Conservation (phyloP, 768 basidiomycete species). For the Tricholoma furcatifolium region DNA sequence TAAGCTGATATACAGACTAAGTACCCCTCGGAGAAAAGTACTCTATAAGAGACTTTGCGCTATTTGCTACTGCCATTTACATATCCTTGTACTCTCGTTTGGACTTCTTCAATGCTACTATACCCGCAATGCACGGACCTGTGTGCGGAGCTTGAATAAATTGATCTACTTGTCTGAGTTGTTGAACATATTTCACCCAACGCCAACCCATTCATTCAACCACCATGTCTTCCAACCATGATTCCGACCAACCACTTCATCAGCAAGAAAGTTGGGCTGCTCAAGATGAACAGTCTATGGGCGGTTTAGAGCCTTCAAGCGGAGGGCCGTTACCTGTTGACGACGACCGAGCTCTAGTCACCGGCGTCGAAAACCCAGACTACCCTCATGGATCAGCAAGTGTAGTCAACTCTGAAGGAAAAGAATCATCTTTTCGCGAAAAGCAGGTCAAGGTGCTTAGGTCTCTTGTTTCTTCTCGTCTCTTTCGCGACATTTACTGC, state of each 20-base stretch:
- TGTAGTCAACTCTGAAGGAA: slow-evolving; percentile 39
- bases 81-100: slow-evolving; percentile 15
- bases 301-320: slow-evolving; percentile 42
- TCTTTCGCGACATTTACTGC: slow-evolving; percentile 26
- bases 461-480: slow-evolving; percentile 43
- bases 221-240: slow-evolving; percentile 18
- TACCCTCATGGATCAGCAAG: slow-evolving; percentile 50
- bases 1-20: too few relatives aligned
- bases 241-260: slow-evolving; percentile 30
- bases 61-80: slow-evolving; percentile 12
- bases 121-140: slow-evolving; percentile 17
- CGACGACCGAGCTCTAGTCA: slow-evolving; percentile 43
- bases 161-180: slow-evolving; percentile 9
- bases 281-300: slow-evolving; percentile 47
- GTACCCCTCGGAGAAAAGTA: background rate
- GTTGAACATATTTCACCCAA: slow-evolving; percentile 11
- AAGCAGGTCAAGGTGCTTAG: slow-evolving; percentile 90
- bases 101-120: slow-evolving; percentile 14
- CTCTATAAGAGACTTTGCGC: slow-evolving; percentile 12
- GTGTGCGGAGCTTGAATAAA: slow-evolving; percentile 19
- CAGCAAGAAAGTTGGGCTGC: slow-evolving; percentile 50
- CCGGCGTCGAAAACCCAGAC: slow-evolving; percentile 50
- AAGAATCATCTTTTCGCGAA: slow-evolving; percentile 58
- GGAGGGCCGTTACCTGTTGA: slow-evolving; percentile 48
- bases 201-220: slow-evolving; percentile 6